Evolutionary conservation across 1,284 basidiomycete genomes (phyloP), one percentile per base, ranked within the genome.

Genomic region (Cutaneotrichosporon sp.): DNA sequence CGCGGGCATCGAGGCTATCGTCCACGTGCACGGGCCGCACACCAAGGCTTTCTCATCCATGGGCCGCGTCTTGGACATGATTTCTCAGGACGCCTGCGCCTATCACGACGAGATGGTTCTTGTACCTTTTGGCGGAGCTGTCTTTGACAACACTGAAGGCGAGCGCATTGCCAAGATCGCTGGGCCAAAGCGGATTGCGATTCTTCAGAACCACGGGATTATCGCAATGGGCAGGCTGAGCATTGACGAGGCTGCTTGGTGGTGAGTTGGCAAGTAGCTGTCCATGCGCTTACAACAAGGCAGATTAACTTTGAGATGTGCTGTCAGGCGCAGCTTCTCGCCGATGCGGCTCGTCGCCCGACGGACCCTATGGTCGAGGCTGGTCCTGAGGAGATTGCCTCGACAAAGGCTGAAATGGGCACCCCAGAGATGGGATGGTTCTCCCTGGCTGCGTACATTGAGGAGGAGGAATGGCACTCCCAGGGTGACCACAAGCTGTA

Each of bases 181-280:
- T 1, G 60, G 58, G 3, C 33, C 52, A 12, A 61, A 59, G 47
- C 63, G 63, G 37, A 60, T 72, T 17, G 70, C 62, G 9, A 61
- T 72, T 16, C 57, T 72, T 19, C 70, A 72, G 48, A 70, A 68
- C 53, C 70, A 72, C 57, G 70, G 70, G 2, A 54, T 60, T 26
- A 25, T 72, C 29, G 59, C 62, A 7, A 51, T 72, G 17, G 70
- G 70, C 17, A 59, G 51, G 37, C 53, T 65, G 35, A 58, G 54
- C 8, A 69, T 70, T n/a, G 68, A 72, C 46, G 70, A 72, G 49
- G 70, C 70, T 4, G 66, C 67, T 5, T 72, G 68, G 68, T 72
- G 70, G 70, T 67, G 51, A 57, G 68, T 60, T n/a, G n/a, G n/a
- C n/a, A n/a, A 47, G 38, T 19, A 11, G 17, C 10, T 20, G 27